phyloP scores from a whole-genome alignment of 2,329 filamentous ascomycete species.

The Ceratocystis papillata region DNA sequence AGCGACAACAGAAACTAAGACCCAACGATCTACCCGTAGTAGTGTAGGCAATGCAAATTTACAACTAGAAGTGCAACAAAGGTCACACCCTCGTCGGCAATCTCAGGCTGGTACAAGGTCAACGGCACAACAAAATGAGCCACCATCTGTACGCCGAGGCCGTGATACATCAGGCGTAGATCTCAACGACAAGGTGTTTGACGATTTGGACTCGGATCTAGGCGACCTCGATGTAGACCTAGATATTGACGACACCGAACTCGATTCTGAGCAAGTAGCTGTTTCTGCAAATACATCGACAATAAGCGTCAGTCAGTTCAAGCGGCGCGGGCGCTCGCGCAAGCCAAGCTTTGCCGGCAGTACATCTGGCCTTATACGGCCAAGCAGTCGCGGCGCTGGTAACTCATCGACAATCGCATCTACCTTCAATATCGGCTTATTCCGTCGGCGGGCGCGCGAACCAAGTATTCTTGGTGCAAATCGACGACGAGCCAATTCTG shows the following conservation, averaged over 20 bases:
- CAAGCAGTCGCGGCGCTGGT: slow-evolving; percentile 39
- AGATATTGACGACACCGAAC: not conserved
- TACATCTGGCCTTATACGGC: slow-evolving; percentile 43
- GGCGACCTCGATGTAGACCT: slow-evolving; percentile 37
- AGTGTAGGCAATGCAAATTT: not conserved
- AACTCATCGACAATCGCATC: slow-evolving; percentile 41
- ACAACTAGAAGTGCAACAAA: not conserved
- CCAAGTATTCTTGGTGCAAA: slow-evolving; percentile 50
- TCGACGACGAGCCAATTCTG: slow-evolving; percentile 32
- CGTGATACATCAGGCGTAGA: slow-evolving; percentile 41
- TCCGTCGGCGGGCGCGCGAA: slow-evolving; percentile 47
- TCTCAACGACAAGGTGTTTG: slow-evolving; percentile 40
- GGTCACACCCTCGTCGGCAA: not conserved
- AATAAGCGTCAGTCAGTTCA: slow-evolving; percentile 39
- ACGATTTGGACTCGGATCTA: slow-evolving; percentile 33
- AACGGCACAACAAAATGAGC: not conserved
- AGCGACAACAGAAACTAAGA: not conserved
- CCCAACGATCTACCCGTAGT: slow-evolving; percentile 7
- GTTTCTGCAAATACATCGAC: slow-evolving; percentile 38
- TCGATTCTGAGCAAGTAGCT: slow-evolving; percentile 29
- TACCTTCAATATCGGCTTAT: slow-evolving; percentile 46
- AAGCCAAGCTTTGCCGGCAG: slow-evolving; percentile 43
- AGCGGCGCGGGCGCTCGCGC: slow-evolving; percentile 37
- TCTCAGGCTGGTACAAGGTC: not conserved
- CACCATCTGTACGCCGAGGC: slow-evolving; percentile 10